These are phyloP conservation scores for Zarea fungicola DNA, from an alignment of 2,329 filamentous ascomycete genomes.

Conservation along the genomic window DNA sequence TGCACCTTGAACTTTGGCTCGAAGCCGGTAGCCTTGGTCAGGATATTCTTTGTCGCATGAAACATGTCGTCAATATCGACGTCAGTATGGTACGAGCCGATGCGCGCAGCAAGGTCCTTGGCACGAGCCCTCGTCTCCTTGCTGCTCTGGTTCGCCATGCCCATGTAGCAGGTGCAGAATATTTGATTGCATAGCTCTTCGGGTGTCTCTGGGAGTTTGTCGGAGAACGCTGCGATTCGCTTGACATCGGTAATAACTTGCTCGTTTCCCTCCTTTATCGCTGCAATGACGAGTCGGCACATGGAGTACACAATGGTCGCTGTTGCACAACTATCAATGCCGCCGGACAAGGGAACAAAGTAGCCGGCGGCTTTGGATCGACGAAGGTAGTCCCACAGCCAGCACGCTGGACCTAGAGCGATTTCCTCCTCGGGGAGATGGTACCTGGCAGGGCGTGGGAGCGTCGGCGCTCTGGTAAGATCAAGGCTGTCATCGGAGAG, in stretches of 20 bases:
- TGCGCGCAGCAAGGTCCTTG: constrained; percentile 51
- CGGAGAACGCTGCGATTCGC: constrained; percentile 19
- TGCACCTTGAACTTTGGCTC: constrained; percentile 43
- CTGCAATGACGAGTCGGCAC: constrained; percentile 51
- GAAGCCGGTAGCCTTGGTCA: constrained; percentile 55
- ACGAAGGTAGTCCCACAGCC: constrained; percentile 60
- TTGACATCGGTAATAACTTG: constrained; percentile 23
- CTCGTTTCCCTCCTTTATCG: constrained; percentile 34
- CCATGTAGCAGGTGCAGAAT: constrained; percentile 50
- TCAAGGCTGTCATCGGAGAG: constrained; percentile 29
- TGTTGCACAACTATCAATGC: constrained; percentile 56
- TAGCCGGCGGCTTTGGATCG: constrained; percentile 47
- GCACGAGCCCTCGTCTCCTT: constrained; percentile 63
- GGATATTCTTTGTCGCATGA: constrained; percentile 53
- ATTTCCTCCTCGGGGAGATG: constrained; percentile 64
- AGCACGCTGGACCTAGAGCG: constrained; percentile 54
- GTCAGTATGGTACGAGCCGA: constrained; percentile 68
- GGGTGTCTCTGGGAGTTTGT: constrained; percentile 47
- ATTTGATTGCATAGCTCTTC: constrained; percentile 48
- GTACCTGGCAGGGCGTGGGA: constrained; percentile 43
- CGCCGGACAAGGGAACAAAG: constrained; percentile 48
- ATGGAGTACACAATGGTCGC: constrained; percentile 39
- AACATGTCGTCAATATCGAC: constrained; percentile 68
- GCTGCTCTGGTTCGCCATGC: constrained; percentile 61
- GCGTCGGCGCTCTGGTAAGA: constrained; percentile 35